Evolutionary conservation across 352 stramenopile genomes (phyloP).

Genomic region (Pythium aphanidermatum): DNA sequence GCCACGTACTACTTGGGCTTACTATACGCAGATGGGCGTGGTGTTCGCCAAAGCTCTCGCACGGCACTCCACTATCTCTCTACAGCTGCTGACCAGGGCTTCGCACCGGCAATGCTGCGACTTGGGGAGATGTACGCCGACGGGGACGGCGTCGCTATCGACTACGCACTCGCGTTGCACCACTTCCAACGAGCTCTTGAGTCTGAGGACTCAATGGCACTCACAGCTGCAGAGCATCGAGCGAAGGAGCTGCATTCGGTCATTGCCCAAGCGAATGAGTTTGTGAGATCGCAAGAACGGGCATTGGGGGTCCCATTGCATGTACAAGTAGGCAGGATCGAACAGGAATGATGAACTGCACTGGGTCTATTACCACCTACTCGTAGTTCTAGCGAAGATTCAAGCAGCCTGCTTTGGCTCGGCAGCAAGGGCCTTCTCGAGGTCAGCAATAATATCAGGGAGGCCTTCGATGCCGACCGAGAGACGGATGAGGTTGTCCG

Average conservation of each 20-base stretch:
- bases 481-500: slow-evolving; percentile 89
- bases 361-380: slow-evolving; percentile 4
- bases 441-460: slow-evolving; percentile 87
- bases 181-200: slow-evolving; percentile 36
- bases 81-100: slow-evolving; percentile 27
- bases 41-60: slow-evolving; percentile 28
- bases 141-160: slow-evolving; percentile 23
- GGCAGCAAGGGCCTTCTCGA: slow-evolving; percentile 72
- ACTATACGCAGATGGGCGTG: slow-evolving; percentile 37
- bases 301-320: slow-evolving; percentile 34
- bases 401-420: slow-evolving; percentile 29
- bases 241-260: slow-evolving; percentile 34
- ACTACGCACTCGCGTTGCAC: slow-evolving; percentile 38
- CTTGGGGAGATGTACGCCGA: slow-evolving; percentile 43
- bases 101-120: slow-evolving; percentile 43
- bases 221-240: slow-evolving; percentile 12
- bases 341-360: slow-evolving; percentile 15
- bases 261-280: slow-evolving; percentile 32
- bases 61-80: slow-evolving; percentile 30
- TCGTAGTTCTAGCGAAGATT: not conserved
- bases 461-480: slow-evolving; percentile 92
- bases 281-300: slow-evolving; percentile 33
- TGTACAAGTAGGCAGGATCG: slow-evolving; percentile 33
- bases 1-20: slow-evolving; percentile 53
- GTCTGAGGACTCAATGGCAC: slow-evolving; percentile 27